Conservation (phyloP, 2,329 filamentous ascomycete genomes). For the Paecilomyces fulvus region DNA sequence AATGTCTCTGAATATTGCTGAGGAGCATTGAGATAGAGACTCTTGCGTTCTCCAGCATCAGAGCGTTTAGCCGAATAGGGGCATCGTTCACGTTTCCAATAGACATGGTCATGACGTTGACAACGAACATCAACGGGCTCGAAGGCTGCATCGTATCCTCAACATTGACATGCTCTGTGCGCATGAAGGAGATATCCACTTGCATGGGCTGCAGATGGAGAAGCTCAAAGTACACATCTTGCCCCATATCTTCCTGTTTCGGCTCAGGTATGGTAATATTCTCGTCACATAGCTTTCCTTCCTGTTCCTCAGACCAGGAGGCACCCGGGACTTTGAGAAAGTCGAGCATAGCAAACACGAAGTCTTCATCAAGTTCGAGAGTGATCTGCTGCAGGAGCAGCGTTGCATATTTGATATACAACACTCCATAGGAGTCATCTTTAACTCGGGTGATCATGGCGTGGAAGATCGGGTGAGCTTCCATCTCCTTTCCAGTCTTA, state of each 20-base stretch:
- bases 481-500: conserved; percentile 92
- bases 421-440: conserved; percentile 93
- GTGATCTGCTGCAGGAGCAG: conserved; percentile 96
- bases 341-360: conserved; percentile 91
- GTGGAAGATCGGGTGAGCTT: conserved; percentile 90
- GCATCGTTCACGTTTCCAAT: conserved; percentile 99
- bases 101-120: conserved; percentile 98
- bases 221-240: conserved; percentile 97
- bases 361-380: conserved; percentile 93
- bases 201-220: conserved; percentile 98
- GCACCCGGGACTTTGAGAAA: conserved; percentile 90
- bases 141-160: conserved; percentile 85
- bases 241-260: conserved; percentile 69
- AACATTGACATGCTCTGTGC: conserved; percentile 91
- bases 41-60: conserved; percentile 90
- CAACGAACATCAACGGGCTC: conserved; percentile 96
- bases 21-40: conserved; percentile 78
- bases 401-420: conserved; percentile 98
- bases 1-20: conserved; percentile 84
- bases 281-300: conserved; percentile 83
- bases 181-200: conserved; percentile 91
- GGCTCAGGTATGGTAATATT: conserved; percentile 87
- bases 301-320: conserved; percentile 73
- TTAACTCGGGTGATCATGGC: conserved; percentile 89
- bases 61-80: conserved; percentile 82